Conservation (phyloP, 108 stramenopile species). For the Fistulifera pelliculosa region DNA sequence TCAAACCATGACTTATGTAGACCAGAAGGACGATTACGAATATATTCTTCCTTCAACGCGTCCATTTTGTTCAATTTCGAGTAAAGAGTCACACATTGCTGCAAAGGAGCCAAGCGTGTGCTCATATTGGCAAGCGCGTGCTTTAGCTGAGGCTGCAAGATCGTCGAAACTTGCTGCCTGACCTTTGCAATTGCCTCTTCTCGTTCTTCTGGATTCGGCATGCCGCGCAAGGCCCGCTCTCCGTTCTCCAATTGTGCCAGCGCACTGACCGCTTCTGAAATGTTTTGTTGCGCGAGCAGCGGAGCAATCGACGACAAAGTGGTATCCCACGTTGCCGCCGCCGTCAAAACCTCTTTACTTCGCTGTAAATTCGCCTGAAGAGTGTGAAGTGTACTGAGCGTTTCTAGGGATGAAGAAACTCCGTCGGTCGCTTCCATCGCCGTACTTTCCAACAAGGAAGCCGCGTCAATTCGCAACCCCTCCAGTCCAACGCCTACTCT, state of each 20-base stretch:
- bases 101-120: conserved; percentile 61
- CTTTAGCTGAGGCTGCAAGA: conserved; percentile 62
- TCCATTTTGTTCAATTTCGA: conserved; percentile 55
- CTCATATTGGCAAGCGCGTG: conserved; percentile 68
- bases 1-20: conserved; percentile 71
- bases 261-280: conserved; percentile 54
- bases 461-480: conserved; percentile 53
- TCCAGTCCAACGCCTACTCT: conserved; percentile 57
- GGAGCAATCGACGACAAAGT: conserved; percentile 49
- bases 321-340: conserved; percentile 73
- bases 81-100: conserved; percentile 72
- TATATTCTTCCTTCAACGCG: conserved; percentile 69
- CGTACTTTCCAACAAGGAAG: conserved; percentile 32
- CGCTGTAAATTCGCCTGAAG: conserved; percentile 50
- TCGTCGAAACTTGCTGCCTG: conserved; percentile 47
- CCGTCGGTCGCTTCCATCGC: conserved; percentile 14
- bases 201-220: conserved; percentile 62
- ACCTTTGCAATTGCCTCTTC: conserved; percentile 36
- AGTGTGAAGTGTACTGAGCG: conserved; percentile 58
- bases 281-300: conserved; percentile 41
- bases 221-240: conserved; percentile 56
- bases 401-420: conserved; percentile 48
- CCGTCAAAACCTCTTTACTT: conserved; percentile 58
- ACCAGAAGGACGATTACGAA: conserved; percentile 51
- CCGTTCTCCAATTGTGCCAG: conserved; percentile 49